These are phyloP conservation scores for Citrus australasica DNA, from an alignment of 345 rosid species.

Conservation along the genomic window DNA sequence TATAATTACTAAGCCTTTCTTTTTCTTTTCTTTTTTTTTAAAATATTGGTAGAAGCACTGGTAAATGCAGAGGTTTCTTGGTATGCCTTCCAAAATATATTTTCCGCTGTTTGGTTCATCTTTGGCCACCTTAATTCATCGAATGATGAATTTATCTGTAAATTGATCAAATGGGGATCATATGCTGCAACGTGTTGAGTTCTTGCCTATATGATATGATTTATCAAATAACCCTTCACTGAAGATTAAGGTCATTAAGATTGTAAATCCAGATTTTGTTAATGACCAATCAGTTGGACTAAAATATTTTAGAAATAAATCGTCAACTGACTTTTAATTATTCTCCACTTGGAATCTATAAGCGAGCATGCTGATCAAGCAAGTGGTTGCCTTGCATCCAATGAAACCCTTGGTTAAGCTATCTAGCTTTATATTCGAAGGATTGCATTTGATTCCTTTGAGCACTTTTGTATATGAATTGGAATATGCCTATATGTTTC, in stretches of 20 bases:
- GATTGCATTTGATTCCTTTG: conserved; percentile 20
- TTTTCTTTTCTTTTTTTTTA: no score
- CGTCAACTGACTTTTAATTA: conserved; percentile 10
- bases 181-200: no score
- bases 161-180: background rate
- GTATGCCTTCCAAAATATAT: no score
- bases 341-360: conserved; percentile 22
- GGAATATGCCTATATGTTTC: conserved; percentile 7
- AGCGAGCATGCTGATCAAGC: conserved; percentile 4
- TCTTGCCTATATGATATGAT: no score
- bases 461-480: conserved; percentile 5
- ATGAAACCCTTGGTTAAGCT: background rate
- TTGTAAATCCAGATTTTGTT: background rate
- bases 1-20: background rate
- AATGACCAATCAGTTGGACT: conserved; percentile 7
- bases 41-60: background rate
- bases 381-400: conserved; percentile 22
- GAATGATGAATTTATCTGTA: background rate
- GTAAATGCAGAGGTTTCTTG: background rate
- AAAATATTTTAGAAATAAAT: background rate
- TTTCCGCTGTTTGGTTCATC: no score
- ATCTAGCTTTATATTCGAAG: background rate
- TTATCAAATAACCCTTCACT: background rate
- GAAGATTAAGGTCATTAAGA: background rate
- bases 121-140: background rate